A percentile compares a stretch with the other conserved stretches of the same genome.
Evolutionary conservation across 164 flowering plant species (phyloP).

Genomic region (Berberis vulgaris): DNA sequence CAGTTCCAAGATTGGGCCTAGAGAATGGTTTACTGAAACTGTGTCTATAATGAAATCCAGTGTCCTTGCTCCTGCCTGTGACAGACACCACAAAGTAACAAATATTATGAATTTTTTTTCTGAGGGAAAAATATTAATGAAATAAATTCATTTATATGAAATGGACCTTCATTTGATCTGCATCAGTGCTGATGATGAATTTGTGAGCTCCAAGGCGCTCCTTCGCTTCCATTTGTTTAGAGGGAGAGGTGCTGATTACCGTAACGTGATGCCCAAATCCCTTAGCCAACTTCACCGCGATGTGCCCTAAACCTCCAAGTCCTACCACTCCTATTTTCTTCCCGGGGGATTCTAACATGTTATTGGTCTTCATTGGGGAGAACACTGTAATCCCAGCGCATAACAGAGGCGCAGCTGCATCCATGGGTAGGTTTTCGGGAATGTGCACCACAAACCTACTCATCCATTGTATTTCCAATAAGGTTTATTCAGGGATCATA

Average conservation of each 20-base stretch:
- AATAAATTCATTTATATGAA: background rate
- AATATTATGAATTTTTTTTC: too few species aligned
- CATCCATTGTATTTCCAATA: too few species aligned
- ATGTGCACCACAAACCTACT: conserved; percentile 52
- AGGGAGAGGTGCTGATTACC: conserved; percentile 67
- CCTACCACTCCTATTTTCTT: conserved; percentile 67
- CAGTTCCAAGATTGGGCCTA: conserved; percentile 42
- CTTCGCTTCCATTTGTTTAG: conserved; percentile 58
- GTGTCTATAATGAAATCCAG: conserved; percentile 59
- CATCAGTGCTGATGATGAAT: conserved; percentile 51
- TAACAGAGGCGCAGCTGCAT: conserved; percentile 58
- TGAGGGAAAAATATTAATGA: too few species aligned
- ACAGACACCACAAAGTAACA: too few species aligned
- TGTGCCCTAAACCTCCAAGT: conserved; percentile 71
- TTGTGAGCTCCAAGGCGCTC: conserved; percentile 54
- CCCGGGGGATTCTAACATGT: conserved; percentile 31
- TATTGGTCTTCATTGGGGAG: conserved; percentile 53
- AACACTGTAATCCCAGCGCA: conserved; percentile 76
- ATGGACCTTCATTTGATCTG: conserved; percentile 47
- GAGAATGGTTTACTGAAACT: conserved; percentile 45
- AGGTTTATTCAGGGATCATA: too few species aligned
- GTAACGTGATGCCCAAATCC: conserved; percentile 75
- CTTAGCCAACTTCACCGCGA: conserved; percentile 71
- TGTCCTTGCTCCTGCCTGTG: conserved; percentile 34
- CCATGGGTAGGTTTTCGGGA: conserved; percentile 56